Evolutionary conservation across 2,329 filamentous ascomycete genomes (phyloP).

Genomic region (Exophiala xenobiotica): DNA sequence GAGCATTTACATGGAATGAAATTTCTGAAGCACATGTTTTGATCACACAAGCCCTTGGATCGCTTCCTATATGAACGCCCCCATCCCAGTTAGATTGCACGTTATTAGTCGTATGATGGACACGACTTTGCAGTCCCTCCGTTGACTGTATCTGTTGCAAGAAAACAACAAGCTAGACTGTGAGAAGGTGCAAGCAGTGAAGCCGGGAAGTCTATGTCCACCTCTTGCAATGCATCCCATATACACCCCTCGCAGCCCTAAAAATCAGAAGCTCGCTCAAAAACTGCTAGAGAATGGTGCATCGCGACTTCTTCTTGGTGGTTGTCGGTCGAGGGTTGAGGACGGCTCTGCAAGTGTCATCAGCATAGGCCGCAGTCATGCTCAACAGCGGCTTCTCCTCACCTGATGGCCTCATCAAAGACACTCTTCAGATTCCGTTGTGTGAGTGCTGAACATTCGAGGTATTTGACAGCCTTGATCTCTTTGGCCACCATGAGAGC

Average conservation of each 20-base stretch:
- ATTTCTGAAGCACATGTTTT: slow-evolving; percentile 1
- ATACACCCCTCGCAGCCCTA: background rate
- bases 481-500: slow-evolving; percentile 86
- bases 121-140: background rate
- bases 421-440: slow-evolving; percentile 98
- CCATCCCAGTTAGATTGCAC: slow-evolving; percentile 1
- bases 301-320: slow-evolving; percentile 46
- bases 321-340: slow-evolving; percentile 48
- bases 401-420: slow-evolving; percentile 98
- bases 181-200: slow-evolving; percentile 15
- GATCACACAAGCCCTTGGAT: slow-evolving; percentile 8
- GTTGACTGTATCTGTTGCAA: background rate
- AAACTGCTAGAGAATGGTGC: slow-evolving; percentile 42
- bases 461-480: slow-evolving; percentile 93
- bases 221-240: slow-evolving; percentile 20
- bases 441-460: slow-evolving; percentile 95
- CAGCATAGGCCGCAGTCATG: slow-evolving; percentile 4
- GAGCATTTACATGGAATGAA: background rate
- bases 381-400: slow-evolving; percentile 38
- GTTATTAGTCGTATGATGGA: slow-evolving; percentile 21
- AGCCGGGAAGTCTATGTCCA: slow-evolving; percentile 24
- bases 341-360: slow-evolving; percentile 41
- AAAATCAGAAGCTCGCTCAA: slow-evolving; percentile 3
- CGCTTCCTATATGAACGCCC: slow-evolving; percentile 21
- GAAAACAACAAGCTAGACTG: background rate